Evolutionary conservation across 108 stramenopile species (phyloP).

Genomic region (Nitzschia putrida): DNA sequence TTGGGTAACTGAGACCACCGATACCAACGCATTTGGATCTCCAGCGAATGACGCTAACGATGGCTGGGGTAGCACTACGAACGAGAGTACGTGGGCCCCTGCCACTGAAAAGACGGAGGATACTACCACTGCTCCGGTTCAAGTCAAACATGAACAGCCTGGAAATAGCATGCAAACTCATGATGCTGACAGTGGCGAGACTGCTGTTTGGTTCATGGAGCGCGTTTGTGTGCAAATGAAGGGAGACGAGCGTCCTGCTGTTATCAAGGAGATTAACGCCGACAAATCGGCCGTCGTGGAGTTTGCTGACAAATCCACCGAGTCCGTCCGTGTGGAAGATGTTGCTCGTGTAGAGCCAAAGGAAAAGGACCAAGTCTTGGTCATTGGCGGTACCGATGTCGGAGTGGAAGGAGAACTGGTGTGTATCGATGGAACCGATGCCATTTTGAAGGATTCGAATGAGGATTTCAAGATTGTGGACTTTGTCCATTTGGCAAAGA

Average conservation of each 20-base stretch:
- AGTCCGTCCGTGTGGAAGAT: slow-evolving; percentile 63
- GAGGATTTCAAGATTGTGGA: slow-evolving; percentile 94
- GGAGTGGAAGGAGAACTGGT: slow-evolving; percentile 89
- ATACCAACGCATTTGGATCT: slow-evolving; percentile 31
- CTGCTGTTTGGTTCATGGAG: slow-evolving; percentile 92
- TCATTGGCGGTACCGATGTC: slow-evolving; percentile 86
- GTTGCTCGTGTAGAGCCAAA: slow-evolving; percentile 75
- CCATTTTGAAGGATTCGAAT: slow-evolving; percentile 88
- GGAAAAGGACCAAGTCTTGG: slow-evolving; percentile 88
- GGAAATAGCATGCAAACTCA: slow-evolving; percentile 43
- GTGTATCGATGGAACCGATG: slow-evolving; percentile 90
- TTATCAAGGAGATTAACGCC: slow-evolving; percentile 84
- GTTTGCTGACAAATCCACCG: slow-evolving; percentile 67
- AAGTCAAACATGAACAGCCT: slow-evolving; percentile 44
- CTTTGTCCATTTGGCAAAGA: slow-evolving; percentile 84
- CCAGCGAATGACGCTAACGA: slow-evolving; percentile 42
- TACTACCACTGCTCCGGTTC: slow-evolving; percentile 2
- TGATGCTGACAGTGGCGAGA: slow-evolving; percentile 63
- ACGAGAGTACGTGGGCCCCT: slow-evolving; percentile 59
- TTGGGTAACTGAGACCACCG: slow-evolving; percentile 46
- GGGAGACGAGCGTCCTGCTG: slow-evolving; percentile 51
- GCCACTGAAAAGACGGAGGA: slow-evolving; percentile 42
- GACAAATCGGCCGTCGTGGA: slow-evolving; percentile 72
- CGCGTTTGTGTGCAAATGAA: slow-evolving; percentile 85
- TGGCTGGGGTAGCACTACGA: slow-evolving; percentile 58